These are phyloP conservation scores for Lentinula sp. DNA, from an alignment of 768 basidiomycete species.

Conservation along the genomic window DNA sequence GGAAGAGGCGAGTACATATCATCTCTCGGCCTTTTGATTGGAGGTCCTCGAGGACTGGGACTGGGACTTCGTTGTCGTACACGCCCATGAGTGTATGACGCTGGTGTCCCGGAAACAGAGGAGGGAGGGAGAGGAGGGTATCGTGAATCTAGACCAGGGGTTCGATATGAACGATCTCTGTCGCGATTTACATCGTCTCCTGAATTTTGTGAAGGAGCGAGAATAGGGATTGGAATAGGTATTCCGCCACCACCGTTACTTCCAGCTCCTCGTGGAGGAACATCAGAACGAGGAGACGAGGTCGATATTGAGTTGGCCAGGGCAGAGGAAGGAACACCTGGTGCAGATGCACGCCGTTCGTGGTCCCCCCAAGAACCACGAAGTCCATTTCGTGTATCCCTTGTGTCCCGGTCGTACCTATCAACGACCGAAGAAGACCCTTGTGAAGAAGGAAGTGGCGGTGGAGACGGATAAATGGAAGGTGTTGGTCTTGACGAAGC, in stretches of 20 bases:
- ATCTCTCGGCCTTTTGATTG: neutral
- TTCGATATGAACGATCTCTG: constrained; percentile 1
- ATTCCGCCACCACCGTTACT: neutral
- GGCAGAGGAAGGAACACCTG: neutral
- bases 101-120: neutral
- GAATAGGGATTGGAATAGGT: neutral
- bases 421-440: neutral
- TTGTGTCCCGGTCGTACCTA: neutral
- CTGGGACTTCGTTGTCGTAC: constrained; percentile 3
- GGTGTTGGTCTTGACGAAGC: neutral
- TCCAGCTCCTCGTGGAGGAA: neutral
- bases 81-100: neutral
- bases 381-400: neutral
- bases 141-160: neutral
- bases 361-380: neutral
- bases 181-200: neutral
- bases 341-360: neutral
- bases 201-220: neutral
- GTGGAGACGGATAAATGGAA: neutral
- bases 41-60: neutral
- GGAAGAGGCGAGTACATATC: constrained; percentile 1
- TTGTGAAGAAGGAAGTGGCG: neutral
- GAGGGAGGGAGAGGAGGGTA: neutral
- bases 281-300: neutral
- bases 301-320: neutral